These are phyloP conservation scores for Triticum urartu DNA, from an alignment of 176 grass and related monocot genomes.

Conservation along the genomic window DNA sequence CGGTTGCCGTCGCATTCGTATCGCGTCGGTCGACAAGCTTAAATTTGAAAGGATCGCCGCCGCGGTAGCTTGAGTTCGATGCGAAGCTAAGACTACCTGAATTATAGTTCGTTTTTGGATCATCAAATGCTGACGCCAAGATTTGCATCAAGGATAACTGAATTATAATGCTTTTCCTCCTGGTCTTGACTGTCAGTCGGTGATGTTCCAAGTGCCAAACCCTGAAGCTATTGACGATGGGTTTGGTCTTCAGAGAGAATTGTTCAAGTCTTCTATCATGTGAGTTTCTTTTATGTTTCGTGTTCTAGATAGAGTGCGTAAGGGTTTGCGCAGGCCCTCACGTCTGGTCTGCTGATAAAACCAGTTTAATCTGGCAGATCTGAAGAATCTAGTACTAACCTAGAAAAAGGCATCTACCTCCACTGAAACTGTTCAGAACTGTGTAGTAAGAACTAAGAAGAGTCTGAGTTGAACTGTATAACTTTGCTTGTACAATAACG, in stretches of 20 bases:
- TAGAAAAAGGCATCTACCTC: neutral
- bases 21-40: neutral
- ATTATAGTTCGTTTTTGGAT: too few species aligned
- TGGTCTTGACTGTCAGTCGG: neutral
- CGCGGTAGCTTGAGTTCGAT: slow-evolving; percentile 23
- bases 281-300: too few species aligned
- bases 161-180: slow-evolving; percentile 9
- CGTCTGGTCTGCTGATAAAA: too few species aligned
- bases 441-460: neutral
- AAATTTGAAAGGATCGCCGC: slow-evolving; percentile 32
- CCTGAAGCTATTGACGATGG: too few species aligned
- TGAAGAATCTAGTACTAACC: too few species aligned
- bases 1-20: slow-evolving; percentile 23
- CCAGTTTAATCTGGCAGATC: too few species aligned
- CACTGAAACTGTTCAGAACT: neutral
- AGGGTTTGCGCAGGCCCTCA: too few species aligned
- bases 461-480: neutral
- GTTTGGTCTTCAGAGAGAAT: too few species aligned
- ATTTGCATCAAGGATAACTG: neutral
- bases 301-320: too few species aligned
- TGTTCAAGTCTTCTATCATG: too few species aligned
- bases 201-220: too few species aligned
- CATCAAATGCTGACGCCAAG: too few species aligned
- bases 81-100: neutral
- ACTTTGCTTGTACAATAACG: neutral